Evolutionary conservation across 2,329 filamentous ascomycete species (phyloP), one percentile per base, ranked within the genome.

Genomic region (Thelonectria olida): DNA sequence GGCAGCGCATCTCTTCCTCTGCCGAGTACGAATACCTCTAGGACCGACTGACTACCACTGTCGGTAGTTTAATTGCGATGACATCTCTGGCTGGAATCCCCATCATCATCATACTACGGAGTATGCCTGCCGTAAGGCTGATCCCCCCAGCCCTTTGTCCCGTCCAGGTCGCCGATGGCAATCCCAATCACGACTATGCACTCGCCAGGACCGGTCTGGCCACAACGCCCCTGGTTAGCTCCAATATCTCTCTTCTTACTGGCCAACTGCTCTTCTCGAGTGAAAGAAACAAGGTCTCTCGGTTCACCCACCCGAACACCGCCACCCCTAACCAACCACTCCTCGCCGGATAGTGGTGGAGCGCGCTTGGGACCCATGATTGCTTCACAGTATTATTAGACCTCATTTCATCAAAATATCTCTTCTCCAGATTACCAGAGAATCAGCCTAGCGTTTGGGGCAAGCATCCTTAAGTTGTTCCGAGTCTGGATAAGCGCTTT

Each of bases 401-500:
- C 42, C 42, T 45, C 42, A 45, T 45, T 45, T 45, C 12, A 19
- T 20, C 36, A n/a, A 4, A 2, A 8, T 2, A 4, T n/a, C 5
- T 17, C 36, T 39, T 39, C n/a, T 39, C 36, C 12, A 39, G 36
- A 2, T 13, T 39, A 17, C 36, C 36, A 17, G 36, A 7, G 19
- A 47, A 38, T 58, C 54, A 48, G 47, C 54, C 49, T 62, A 57
- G 47, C 34, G 39, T 15, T 7, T 15, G 52, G 48, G 56, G 31
- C 19, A n/a, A 28, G 20, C 25, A 5, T 6, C 6, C 6, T 27
- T 9, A 44, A 34, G 22, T 59, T 56, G 42, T 25, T 53, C 51
- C 54, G 54, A 49, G 38, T 59, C 58, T 50, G 63, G 63, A 44
- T 52, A 61, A 63, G 64, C 52, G 64, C 52, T 49, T 42, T 44